phyloP scores from a whole-genome alignment of 495 filamentous ascomycete genomes.

The Talaromyces liani region DNA sequence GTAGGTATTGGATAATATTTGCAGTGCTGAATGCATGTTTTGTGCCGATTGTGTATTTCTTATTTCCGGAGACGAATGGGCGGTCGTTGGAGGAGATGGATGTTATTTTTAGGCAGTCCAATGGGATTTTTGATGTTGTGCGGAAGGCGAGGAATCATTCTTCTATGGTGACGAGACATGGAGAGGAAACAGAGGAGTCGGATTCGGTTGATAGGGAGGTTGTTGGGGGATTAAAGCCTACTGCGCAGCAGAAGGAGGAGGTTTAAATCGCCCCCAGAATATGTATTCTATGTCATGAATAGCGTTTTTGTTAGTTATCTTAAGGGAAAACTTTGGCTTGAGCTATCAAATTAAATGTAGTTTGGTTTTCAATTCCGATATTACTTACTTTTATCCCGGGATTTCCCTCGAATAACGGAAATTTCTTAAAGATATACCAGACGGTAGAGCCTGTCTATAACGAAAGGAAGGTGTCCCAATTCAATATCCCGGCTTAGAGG shows the following conservation, averaged over 20 bases:
- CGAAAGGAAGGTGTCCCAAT: too few species aligned
- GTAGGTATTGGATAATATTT: slow-evolving; percentile 51
- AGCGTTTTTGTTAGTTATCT: not conserved
- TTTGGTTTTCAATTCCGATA: too few species aligned
- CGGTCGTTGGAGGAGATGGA: slow-evolving; percentile 46
- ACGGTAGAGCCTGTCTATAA: too few species aligned
- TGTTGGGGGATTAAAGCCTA: not conserved
- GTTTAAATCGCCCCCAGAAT: not conserved
- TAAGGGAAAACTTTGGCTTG: not conserved
- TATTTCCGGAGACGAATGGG: slow-evolving; percentile 51
- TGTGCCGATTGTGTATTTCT: slow-evolving; percentile 50
- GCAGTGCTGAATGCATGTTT: slow-evolving; percentile 49
- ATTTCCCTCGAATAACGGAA: too few species aligned
- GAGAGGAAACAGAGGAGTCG: not conserved
- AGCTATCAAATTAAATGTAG: too few species aligned
- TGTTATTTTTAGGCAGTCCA: slow-evolving; percentile 31
- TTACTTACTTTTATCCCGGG: too few species aligned
- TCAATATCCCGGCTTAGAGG: too few species aligned
- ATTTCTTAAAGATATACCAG: too few species aligned
- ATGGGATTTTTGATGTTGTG: slow-evolving; percentile 14
- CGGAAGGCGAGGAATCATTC: slow-evolving; percentile 8
- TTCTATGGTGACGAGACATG: not conserved
- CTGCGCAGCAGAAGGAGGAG: not conserved
- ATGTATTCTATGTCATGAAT: not conserved
- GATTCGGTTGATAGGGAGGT: not conserved